Conservation (phyloP, 306 rosid genomes). For the Vigna trinervia region DNA sequence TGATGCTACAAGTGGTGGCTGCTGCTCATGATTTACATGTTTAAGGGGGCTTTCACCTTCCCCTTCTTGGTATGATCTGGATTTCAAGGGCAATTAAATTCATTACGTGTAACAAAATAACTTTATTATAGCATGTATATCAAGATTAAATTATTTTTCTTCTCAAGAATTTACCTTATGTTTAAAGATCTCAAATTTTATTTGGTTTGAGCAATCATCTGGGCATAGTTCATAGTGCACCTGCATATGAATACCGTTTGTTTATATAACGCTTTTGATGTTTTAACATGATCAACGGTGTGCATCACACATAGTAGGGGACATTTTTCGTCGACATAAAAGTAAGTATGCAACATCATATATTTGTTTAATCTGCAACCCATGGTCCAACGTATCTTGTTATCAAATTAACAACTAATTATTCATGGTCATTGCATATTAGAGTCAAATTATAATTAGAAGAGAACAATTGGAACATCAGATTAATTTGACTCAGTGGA, state of each 20-base stretch:
- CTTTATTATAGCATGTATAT: conserved; percentile 21
- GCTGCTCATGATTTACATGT: conserved; percentile 62
- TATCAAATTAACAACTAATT: neutral
- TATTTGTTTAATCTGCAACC: neutral
- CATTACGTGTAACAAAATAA: conserved; percentile 15
- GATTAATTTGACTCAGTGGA: too few species aligned
- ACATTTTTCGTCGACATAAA: neutral
- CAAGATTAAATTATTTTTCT: conserved; percentile 16
- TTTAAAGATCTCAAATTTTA: conserved; percentile 27
- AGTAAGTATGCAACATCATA: neutral
- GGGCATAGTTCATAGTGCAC: neutral
- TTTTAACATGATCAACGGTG: conserved; percentile 3
- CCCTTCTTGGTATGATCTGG: neutral
- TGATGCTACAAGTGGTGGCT: conserved; percentile 60
- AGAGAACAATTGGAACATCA: neutral
- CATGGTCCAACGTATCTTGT: neutral
- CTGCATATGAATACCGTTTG: neutral
- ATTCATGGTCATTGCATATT: neutral
- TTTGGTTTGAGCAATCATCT: conserved; percentile 14
- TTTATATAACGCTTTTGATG: neutral
- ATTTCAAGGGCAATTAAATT: conserved; percentile 23
- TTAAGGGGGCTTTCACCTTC: conserved; percentile 12
- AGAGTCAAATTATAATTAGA: neutral
- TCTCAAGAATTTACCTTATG: conserved; percentile 23
- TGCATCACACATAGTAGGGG: neutral